Evolutionary conservation across 2,329 filamentous ascomycete species (phyloP), one percentile per base, ranked within the genome.

Genomic region (Tolypocladium cylindrosporum): DNA sequence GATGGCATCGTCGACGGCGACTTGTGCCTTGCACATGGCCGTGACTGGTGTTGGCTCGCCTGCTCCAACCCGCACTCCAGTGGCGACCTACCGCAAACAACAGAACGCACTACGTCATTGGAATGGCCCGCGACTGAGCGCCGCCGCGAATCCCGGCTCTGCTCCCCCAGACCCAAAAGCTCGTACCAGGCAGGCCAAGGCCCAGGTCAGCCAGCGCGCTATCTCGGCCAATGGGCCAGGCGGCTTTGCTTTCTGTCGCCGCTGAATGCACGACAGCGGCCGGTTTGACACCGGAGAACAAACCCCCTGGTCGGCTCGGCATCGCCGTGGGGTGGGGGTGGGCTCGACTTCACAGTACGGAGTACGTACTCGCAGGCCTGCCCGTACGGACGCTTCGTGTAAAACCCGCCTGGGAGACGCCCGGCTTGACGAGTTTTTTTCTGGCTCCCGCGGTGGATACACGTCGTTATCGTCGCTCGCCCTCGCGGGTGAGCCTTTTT

Each of bases 401-500:
- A 54, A 54, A 54, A 24, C n/a, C n/a, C 14, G 34, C 36, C 51
- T 40, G n/a, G 21, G 42, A 14, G 11, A 13, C 43, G 43, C 21
- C 43, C 31, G 31, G 21, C 53, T 55, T 53, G 57, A 58, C 53
- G 57, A 56, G 54, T 57, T 58, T 55, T 57, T 60, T 55, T 56
- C 57, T 56, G 54, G 57, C 39, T 55, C 54, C 58, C 58, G 53
- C 48, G 34, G 57, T 61, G 57, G 59, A 57, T 42, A 45, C 56
- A 48, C 27, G 24, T 27, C 24, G 45, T 40, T 11, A 53, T 36
- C 42, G 16, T 34, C 8, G 7, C 31, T 27, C 53, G 37, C 55
- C 58, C 36, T 50, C 41, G 43, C 58, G 48, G 43, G 36, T 59
- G 59, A 58, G 59, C 48, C 52, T 57, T 59, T 61, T 60, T 55